phyloP scores from a whole-genome alignment of 352 stramenopile genomes.

The Globisporangium viniferum region DNA sequence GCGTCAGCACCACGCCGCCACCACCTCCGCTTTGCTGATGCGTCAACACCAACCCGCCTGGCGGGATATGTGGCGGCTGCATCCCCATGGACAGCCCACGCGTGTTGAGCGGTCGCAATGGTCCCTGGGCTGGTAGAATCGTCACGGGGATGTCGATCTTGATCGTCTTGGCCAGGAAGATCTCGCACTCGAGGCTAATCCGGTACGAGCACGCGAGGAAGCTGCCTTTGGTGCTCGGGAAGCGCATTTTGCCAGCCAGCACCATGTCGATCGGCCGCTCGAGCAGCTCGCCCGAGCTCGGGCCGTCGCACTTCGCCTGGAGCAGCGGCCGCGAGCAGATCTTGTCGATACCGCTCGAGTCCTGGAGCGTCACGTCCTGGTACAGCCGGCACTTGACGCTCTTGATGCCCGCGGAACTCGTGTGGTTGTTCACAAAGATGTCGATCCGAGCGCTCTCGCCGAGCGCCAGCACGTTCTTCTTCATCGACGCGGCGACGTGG shows the following conservation, averaged over 20 bases:
- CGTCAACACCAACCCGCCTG: background rate
- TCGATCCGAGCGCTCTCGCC: conserved; percentile 59
- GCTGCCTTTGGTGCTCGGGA: conserved; percentile 44
- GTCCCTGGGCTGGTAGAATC: conserved; percentile 22
- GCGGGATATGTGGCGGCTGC: background rate
- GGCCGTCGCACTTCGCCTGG: conserved; percentile 51
- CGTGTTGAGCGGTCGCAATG: conserved; percentile 8
- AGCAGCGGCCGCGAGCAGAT: conserved; percentile 44
- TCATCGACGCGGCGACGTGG: conserved; percentile 60
- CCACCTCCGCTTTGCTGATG: background rate
- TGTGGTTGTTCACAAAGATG: conserved; percentile 77
- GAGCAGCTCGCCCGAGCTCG: conserved; percentile 46
- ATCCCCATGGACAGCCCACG: background rate
- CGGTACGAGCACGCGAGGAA: conserved; percentile 65
- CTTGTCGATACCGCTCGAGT: conserved; percentile 30
- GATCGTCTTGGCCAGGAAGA: conserved; percentile 25
- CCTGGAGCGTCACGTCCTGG: conserved; percentile 54
- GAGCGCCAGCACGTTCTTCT: conserved; percentile 54
- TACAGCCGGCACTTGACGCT: conserved; percentile 54
- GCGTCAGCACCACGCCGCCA: background rate
- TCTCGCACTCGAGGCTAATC: conserved; percentile 62
- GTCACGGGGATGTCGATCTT: conserved; percentile 36
- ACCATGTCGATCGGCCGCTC: conserved; percentile 59
- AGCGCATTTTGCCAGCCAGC: conserved; percentile 50
- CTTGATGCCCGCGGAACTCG: conserved; percentile 39